These are phyloP conservation scores for Pseudogymnoascus sp. DNA, from an alignment of 2,329 filamentous ascomycete genomes.

Conservation along the genomic window DNA sequence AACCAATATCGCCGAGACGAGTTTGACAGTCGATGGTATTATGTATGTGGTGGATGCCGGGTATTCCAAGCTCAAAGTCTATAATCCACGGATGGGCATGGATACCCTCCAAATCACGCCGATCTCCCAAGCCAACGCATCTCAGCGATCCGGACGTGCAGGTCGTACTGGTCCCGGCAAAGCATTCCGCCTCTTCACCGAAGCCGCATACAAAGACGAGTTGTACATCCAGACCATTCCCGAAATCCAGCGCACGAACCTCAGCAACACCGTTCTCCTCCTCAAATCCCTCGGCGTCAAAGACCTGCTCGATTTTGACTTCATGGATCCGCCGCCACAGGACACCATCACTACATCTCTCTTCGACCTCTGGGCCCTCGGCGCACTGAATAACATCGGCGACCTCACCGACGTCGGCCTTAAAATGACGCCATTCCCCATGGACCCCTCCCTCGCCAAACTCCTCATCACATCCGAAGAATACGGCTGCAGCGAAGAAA, in stretches of 20 bases:
- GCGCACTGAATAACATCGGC: slow-evolving; percentile 87
- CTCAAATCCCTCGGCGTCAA: slow-evolving; percentile 92
- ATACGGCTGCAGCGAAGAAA: slow-evolving; percentile 92
- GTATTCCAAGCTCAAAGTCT: slow-evolving; percentile 96
- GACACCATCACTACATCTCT: slow-evolving; percentile 96
- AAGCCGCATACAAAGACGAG: slow-evolving; percentile 91
- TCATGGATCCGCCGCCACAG: slow-evolving; percentile 97
- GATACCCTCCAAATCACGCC: slow-evolving; percentile 96
- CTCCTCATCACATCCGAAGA: slow-evolving; percentile 85
- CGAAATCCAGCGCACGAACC: slow-evolving; percentile 93
- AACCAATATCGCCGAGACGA: slow-evolving; percentile 97
- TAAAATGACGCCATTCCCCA: slow-evolving; percentile 95
- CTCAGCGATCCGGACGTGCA: slow-evolving; percentile 86
- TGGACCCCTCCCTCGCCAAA: slow-evolving; percentile 94
- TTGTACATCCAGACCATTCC: slow-evolving; percentile 95
- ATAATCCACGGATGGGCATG: slow-evolving; percentile 99
- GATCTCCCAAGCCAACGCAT: slow-evolving; percentile 92
- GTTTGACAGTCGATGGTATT: slow-evolving; percentile 95
- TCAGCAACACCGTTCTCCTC: slow-evolving; percentile 88
- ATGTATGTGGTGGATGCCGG: slow-evolving; percentile 98
- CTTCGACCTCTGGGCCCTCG: slow-evolving; percentile 94
- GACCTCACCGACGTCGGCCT: slow-evolving; percentile 80
- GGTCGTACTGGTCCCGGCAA: slow-evolving; percentile 93
- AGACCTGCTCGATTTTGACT: slow-evolving; percentile 92
- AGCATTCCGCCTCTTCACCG: slow-evolving; percentile 88